These are phyloP conservation scores for Daldinia sp. DNA, from an alignment of 2,329 filamentous ascomycete species.

Conservation along the genomic window DNA sequence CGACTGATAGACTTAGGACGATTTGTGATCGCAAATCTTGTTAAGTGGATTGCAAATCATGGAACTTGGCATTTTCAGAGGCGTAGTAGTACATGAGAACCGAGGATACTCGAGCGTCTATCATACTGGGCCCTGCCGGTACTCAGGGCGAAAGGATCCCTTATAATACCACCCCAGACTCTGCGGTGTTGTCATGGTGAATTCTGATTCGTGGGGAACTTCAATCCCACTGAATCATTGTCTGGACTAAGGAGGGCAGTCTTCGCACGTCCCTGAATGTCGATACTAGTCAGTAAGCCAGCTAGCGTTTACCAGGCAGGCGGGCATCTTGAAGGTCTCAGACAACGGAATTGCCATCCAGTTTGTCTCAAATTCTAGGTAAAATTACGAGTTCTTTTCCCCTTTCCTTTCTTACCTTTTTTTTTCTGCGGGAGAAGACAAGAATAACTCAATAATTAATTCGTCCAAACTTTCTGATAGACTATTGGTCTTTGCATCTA, in stretches of 20 bases:
- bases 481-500: constrained; percentile 18
- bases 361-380: constrained; percentile 21
- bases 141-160: constrained; percentile 28
- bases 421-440: constrained; percentile 3
- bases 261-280: constrained; percentile 31
- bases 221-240: constrained; percentile 32
- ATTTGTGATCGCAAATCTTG: constrained; percentile 14
- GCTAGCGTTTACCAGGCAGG: constrained; percentile 17
- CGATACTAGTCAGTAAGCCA: constrained; percentile 20
- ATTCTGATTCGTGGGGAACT: constrained; percentile 34
- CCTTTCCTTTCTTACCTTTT: constrained; percentile 17
- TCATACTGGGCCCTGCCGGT: constrained; percentile 26
- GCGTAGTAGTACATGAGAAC: constrained; percentile 2
- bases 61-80: constrained; percentile 4
- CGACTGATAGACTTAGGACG: constrained; percentile 22
- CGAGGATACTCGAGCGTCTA: constrained; percentile 16
- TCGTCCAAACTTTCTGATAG: constrained; percentile 14
- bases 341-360: constrained; percentile 19
- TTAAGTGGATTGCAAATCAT: constrained; percentile 26
- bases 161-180: constrained; percentile 40
- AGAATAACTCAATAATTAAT: constrained; percentile 12
- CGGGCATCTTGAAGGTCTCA: constrained; percentile 17
- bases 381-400: constrained; percentile 12
- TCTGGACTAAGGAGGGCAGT: constrained; percentile 26
- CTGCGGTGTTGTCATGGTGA: constrained; percentile 13